Conservation (phyloP, 2,329 filamentous ascomycete species). For the Ophiostoma tasmaniense region DNA sequence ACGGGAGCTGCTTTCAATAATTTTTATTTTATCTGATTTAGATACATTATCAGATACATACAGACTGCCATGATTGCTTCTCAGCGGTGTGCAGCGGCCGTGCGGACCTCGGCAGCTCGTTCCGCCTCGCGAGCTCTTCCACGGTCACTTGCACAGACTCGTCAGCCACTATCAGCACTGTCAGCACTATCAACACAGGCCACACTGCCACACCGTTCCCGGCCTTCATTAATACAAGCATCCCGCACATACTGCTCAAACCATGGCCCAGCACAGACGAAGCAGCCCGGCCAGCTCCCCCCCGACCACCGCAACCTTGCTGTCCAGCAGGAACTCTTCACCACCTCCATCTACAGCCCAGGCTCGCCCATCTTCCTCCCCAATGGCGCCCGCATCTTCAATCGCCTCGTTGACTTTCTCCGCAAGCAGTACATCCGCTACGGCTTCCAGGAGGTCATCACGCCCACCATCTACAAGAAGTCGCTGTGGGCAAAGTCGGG, state of each 20-base stretch:
- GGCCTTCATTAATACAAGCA: not conserved
- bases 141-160: not conserved
- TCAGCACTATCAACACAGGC: conserved; percentile 6
- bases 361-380: conserved; percentile 80
- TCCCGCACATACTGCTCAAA: conserved; percentile 26
- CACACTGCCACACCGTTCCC: not conserved
- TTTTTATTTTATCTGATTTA: not conserved
- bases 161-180: not conserved
- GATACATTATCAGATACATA: not conserved
- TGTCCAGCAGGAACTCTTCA: conserved; percentile 66
- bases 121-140: not conserved
- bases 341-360: conserved; percentile 69
- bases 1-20: not conserved
- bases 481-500: conserved; percentile 78
- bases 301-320: conserved; percentile 54
- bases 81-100: conserved; percentile 21
- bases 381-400: conserved; percentile 73
- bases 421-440: conserved; percentile 77
- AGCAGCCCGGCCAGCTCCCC: conserved; percentile 14
- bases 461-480: conserved; percentile 84
- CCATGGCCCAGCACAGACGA: conserved; percentile 22
- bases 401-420: conserved; percentile 72
- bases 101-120: conserved; percentile 10
- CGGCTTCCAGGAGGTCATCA: conserved; percentile 82
- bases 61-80: conserved; percentile 24